phyloP scores from a whole-genome alignment of 2,329 filamentous ascomycete species.

The Aspergillus alliaceus region DNA sequence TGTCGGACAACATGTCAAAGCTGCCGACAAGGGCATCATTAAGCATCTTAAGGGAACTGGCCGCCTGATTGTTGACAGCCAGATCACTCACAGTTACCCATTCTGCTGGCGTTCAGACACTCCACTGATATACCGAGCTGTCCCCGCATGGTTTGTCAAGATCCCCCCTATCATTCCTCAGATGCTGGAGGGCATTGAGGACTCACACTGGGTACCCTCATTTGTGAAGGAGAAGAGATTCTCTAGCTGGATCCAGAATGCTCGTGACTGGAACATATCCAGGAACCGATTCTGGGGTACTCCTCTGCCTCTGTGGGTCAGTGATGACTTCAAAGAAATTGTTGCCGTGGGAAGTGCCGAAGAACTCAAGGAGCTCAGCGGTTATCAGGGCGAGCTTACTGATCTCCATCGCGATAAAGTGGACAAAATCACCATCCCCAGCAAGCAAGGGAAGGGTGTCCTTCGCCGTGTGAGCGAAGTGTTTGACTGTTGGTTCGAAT shows the following conservation, averaged over 20 bases:
- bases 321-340: slow-evolving; percentile 81
- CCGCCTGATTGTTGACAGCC: slow-evolving; percentile 78
- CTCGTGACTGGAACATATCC: slow-evolving; percentile 93
- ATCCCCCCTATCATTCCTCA: slow-evolving; percentile 79
- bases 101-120: slow-evolving; percentile 96
- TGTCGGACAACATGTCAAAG: slow-evolving; percentile 83
- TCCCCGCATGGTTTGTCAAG: slow-evolving; percentile 93
- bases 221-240: slow-evolving; percentile 92
- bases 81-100: slow-evolving; percentile 87
- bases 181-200: slow-evolving; percentile 87
- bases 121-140: slow-evolving; percentile 86
- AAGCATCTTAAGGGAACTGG: slow-evolving; percentile 78
- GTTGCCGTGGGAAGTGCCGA: slow-evolving; percentile 82
- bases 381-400: slow-evolving; percentile 77
- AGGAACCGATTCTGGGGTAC: slow-evolving; percentile 96
- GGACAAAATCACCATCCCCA: slow-evolving; percentile 91
- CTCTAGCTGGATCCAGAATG: slow-evolving; percentile 85
- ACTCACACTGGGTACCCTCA: slow-evolving; percentile 86
- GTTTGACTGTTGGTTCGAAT: slow-evolving; percentile 97
- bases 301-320: slow-evolving; percentile 87
- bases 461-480: slow-evolving; percentile 81
- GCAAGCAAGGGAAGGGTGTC: slow-evolving; percentile 80
- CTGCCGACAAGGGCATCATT: slow-evolving; percentile 89
- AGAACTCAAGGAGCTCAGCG: slow-evolving; percentile 81
- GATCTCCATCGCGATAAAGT: slow-evolving; percentile 93